Conservation (phyloP, 495 filamentous ascomycete genomes). For the Penicillium salamii region DNA sequence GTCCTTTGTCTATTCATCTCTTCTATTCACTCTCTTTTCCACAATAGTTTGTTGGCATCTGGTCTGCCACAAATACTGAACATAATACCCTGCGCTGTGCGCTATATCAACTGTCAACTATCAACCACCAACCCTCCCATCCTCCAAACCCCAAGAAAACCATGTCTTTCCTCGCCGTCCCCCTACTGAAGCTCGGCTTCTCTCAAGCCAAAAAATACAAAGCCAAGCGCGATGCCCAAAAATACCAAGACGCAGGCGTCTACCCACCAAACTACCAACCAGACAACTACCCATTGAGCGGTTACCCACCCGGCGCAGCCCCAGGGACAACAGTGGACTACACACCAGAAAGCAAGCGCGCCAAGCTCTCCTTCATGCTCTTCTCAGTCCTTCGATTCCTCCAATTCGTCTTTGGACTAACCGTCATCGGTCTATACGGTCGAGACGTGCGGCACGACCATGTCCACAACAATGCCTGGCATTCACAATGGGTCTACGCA, state of each 20-base stretch:
- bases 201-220: slow-evolving; percentile 33
- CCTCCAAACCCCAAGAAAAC: slow-evolving; percentile 1
- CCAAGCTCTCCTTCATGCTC: slow-evolving; percentile 12
- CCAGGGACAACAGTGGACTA: slow-evolving; percentile 19
- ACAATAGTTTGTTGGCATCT: slow-evolving; percentile 8
- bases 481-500: slow-evolving; percentile 77
- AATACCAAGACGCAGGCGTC: slow-evolving; percentile 18
- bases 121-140: not conserved
- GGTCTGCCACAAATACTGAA: slow-evolving; percentile 1
- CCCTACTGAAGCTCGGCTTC: slow-evolving; percentile 28
- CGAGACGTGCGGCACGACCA: slow-evolving; percentile 60
- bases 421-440: slow-evolving; percentile 78
- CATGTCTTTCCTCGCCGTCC: slow-evolving; percentile 27
- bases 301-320: slow-evolving; percentile 19
- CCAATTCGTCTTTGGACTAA: slow-evolving; percentile 70
- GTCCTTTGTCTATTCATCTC: slow-evolving; percentile 17
- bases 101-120: too few species aligned
- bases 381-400: slow-evolving; percentile 57
- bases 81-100: slow-evolving; percentile 5
- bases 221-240: slow-evolving; percentile 26
- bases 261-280: slow-evolving; percentile 9
- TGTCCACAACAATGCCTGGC: slow-evolving; percentile 44
- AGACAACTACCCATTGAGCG: slow-evolving; percentile 16
- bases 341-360: slow-evolving; percentile 9
- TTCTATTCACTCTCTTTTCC: not conserved